Evolutionary conservation across 2,329 filamentous ascomycete genomes (phyloP), one percentile per base, ranked within the genome.

Genomic region (Neonectria ditissima): DNA sequence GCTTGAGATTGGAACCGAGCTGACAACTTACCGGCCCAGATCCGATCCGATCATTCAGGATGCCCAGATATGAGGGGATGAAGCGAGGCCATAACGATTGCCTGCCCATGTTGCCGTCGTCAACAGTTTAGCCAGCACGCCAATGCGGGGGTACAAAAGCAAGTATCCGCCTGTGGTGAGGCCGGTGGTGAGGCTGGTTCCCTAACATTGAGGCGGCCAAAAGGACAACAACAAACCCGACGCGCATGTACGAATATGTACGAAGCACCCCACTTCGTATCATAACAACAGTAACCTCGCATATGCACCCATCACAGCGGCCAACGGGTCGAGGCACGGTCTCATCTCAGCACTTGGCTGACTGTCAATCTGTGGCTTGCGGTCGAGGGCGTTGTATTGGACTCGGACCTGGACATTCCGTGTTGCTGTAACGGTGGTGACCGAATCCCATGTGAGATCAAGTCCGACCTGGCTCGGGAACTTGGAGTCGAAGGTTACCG

Each of bases 251-350:
- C 18, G 48, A 53, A 54, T 50, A 54, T 55, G 55, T 50, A 32
- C 55, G 32, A 47, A 59, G 53, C 48, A 58, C 60, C 59, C 55
- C 60, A 34, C 60, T 30, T 44, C 34, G 34, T 52, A 54, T 43
- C 51, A 50, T 26, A 32, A 28, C 43, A 20, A 24, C 34, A 51
- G 43, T 43, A 63, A 58, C 50, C 39, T 43, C 24, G 54, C 60
- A 58, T 51, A 50, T 59, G 55, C 55, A 59, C 44, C 34, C 34
- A 50, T 55, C 43, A 47, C 18, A 43, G 39, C 34, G 14, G 43
- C 43, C 43, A 57, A 44, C 41, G 28, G 37, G 43, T 58, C 22
- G 26, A 45, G 28, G 45, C 32, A 55, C 57, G 43, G 60, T 55
- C 55, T 58, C 55, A 63, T 59, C n/a, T 43, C 41, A 14, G 43